phyloP scores from a whole-genome alignment of 2,329 filamentous ascomycete species.

The Trichoderma aggressivum region DNA sequence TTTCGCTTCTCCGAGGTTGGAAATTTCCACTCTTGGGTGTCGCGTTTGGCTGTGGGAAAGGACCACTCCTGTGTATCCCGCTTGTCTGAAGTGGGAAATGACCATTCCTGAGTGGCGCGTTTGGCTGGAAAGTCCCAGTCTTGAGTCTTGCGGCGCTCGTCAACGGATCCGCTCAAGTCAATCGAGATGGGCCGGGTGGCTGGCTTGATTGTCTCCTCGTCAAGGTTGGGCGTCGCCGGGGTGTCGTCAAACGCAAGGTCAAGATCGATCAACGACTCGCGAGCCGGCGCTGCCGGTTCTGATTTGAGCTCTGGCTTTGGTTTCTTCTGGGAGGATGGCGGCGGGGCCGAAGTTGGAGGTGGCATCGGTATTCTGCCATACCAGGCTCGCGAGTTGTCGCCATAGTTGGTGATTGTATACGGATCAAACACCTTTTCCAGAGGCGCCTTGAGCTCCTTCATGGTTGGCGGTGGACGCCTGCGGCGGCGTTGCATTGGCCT shows the following conservation, averaged over 20 bases:
- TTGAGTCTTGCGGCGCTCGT: slow-evolving; percentile 14
- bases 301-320: neutral
- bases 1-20: slow-evolving; percentile 32
- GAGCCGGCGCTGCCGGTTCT: slow-evolving; percentile 1
- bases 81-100: slow-evolving; percentile 34
- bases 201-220: slow-evolving; percentile 18
- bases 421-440: slow-evolving; percentile 48
- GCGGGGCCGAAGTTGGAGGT: slow-evolving; percentile 41
- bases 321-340: slow-evolving; percentile 31
- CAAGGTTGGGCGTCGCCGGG: neutral
- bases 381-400: slow-evolving; percentile 43
- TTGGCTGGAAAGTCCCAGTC: slow-evolving; percentile 15
- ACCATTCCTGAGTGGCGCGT: slow-evolving; percentile 15
- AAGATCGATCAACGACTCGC: slow-evolving; percentile 46
- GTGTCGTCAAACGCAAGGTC: slow-evolving; percentile 38
- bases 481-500: slow-evolving; percentile 25
- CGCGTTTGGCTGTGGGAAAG: slow-evolving; percentile 37
- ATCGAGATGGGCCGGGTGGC: slow-evolving; percentile 15
- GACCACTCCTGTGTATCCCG: slow-evolving; percentile 23
- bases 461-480: slow-evolving; percentile 42
- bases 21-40: slow-evolving; percentile 32
- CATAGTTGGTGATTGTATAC: slow-evolving; percentile 45
- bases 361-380: slow-evolving; percentile 35
- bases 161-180: slow-evolving; percentile 13
- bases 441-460: slow-evolving; percentile 40